A percentile compares a stretch with the other conserved stretches of the same genome.
Evolutionary conservation across 2,329 filamentous ascomycete species (phyloP).

Genomic region (Nectriaceae sp.): DNA sequence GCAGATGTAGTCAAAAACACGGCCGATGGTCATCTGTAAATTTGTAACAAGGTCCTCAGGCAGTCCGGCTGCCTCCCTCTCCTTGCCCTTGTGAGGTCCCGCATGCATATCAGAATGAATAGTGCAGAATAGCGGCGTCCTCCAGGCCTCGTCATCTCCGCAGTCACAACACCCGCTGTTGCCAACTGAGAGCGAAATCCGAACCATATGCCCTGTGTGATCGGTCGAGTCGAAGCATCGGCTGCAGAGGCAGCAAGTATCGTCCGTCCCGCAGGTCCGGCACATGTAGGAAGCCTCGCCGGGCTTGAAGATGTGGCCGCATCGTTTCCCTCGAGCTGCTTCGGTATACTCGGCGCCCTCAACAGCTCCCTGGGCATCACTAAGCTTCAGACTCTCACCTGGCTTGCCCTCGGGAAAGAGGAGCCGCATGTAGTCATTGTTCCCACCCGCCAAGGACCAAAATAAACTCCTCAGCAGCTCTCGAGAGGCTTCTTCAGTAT

Average conservation of each 20-base stretch:
- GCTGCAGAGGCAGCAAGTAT: conserved; percentile 93
- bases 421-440: conserved; percentile 70
- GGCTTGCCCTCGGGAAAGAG: conserved; percentile 81
- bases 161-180: conserved; percentile 98
- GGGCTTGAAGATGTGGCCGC: conserved; percentile 94
- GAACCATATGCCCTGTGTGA: conserved; percentile 89
- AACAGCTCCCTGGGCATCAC: conserved; percentile 85
- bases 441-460: conserved; percentile 78
- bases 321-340: conserved; percentile 86
- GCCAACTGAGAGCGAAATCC: conserved; percentile 82
- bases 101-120: conserved; percentile 75
- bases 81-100: conserved; percentile 61
- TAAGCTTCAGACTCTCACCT: conserved; percentile 70
- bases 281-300: conserved; percentile 95
- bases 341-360: conserved; percentile 95
- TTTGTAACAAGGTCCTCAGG: conserved; percentile 75
- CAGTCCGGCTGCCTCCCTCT: conserved; percentile 58
- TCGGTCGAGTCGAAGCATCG: conserved; percentile 95
- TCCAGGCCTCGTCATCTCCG: conserved; percentile 94
- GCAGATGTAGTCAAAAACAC: conserved; percentile 90
- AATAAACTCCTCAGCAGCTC: conserved; percentile 82
- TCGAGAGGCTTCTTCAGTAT: conserved; percentile 68
- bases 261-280: conserved; percentile 90
- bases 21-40: conserved; percentile 82
- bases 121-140: conserved; percentile 82